Evolutionary conservation across 306 rosid genomes (phyloP).

Genomic region (Boehmeria nivea): DNA sequence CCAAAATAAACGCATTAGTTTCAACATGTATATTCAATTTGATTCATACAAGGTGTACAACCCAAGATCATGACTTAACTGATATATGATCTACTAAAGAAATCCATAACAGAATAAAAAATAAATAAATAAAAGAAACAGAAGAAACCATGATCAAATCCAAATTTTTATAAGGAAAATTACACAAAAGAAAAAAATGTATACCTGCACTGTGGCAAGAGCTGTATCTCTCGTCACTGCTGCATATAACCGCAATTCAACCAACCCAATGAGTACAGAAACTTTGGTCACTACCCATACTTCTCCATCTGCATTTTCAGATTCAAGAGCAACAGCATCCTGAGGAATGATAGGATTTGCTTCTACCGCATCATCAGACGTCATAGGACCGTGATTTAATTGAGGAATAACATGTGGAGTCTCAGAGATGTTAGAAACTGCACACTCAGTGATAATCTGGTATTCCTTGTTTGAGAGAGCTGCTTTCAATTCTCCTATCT

Average conservation of each 20-base stretch:
- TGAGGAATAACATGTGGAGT: conserved; percentile 58
- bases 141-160: background rate
- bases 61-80: background rate
- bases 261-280: conserved; percentile 58
- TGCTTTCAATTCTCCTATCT: conserved; percentile 88
- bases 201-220: conserved; percentile 94
- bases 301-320: conserved; percentile 36
- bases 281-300: conserved; percentile 49
- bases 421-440: conserved; percentile 82
- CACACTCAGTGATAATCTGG: conserved; percentile 86
- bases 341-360: conserved; percentile 28
- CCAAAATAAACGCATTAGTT: too few relatives aligned
- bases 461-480: conserved; percentile 84
- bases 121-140: background rate
- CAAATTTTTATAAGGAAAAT: background rate
- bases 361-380: conserved; percentile 35
- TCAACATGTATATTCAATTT: too few relatives aligned
- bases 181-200: background rate
- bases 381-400: conserved; percentile 34
- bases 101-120: too few relatives aligned
- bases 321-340: conserved; percentile 35
- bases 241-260: conserved; percentile 67
- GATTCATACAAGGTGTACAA: too few relatives aligned
- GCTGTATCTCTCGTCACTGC: conserved; percentile 70
- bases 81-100: background rate